Base-by-base conservation (phyloP, 306 rosid species). In the Cicer chorassanicum region DNA sequence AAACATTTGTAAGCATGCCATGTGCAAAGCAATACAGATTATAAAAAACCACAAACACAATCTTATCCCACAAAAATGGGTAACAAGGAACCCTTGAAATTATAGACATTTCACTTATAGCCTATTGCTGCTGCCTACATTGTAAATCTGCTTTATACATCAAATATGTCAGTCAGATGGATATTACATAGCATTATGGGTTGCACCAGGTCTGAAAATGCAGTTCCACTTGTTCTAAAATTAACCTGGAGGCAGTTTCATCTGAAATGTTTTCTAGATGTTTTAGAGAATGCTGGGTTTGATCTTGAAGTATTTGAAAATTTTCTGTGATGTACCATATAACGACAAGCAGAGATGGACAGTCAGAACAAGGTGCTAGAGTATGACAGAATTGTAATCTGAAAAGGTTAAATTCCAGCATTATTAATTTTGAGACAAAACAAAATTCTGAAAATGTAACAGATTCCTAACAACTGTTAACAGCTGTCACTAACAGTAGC, bases 21-120 rank as follows among this genome's bases (percentile, higher is more conserved):
- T 15, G 48, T 34, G 11, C 8, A 34, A 49, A 50, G 62, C 9
- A 69, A 16, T 38, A 70, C 51, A 70, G 36, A 29, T 29, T 29
- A 29, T 29, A 4, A 29, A 29, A 29, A 29, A 15, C 49, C 49
- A 44, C 4, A 16, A 10, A 69, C 62, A 50, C 7, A 24, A 21
- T 24, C 65, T 53, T 16, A 53, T 53, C 64, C 64, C 39, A 16
- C 64, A 15, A 51, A 68, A 8, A 38, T 38, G 16, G 50, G 9
- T 51, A 15, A 8, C 51, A 46, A 70, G 36, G 41, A 50, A 70
- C 38, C 50, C 51, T 70, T 38, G 13, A 70, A 29, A 70, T 15
- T 24, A 60, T 6, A 60, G 40, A 54, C 49, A 49, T 69, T 29
- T 29, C 62, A 50, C 74, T 69, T 5, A 24, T 69, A 50, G 15